phyloP scores from a whole-genome alignment of 164 flowering plant species.

The Dillenia suffruticosa region DNA sequence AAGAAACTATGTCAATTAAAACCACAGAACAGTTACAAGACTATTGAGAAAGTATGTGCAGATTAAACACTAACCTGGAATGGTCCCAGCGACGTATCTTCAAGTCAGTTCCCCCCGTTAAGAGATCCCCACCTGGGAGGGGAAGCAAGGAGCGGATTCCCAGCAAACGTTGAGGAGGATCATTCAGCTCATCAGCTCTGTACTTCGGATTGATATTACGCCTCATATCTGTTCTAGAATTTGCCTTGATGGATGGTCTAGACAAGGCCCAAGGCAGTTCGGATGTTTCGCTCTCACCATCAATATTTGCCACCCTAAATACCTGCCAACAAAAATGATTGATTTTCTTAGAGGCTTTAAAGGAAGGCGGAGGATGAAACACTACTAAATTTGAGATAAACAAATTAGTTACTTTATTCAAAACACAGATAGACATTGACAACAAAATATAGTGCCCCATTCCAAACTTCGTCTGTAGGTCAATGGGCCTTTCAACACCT shows the following conservation, averaged over 20 bases:
- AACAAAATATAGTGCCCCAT: too few relatives aligned
- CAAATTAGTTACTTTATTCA: too few relatives aligned
- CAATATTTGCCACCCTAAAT: conserved; percentile 57
- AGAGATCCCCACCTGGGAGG: conserved; percentile 90
- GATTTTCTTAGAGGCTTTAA: not conserved
- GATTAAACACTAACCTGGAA: conserved; percentile 46
- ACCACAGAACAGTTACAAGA: not conserved
- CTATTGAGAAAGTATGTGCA: not conserved
- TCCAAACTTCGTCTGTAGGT: too few relatives aligned
- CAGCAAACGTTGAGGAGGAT: conserved; percentile 74
- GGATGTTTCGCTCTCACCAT: conserved; percentile 48
- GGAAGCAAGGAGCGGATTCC: conserved; percentile 93
- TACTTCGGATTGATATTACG: conserved; percentile 58
- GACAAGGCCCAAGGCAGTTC: conserved; percentile 83
- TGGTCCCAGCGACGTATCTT: conserved; percentile 78
- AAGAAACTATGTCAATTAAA: conserved; percentile 1
- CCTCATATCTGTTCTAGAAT: conserved; percentile 49
- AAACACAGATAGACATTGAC: too few relatives aligned
- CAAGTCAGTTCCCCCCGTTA: conserved; percentile 55
- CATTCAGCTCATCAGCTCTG: conserved; percentile 81
- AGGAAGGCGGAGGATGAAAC: not conserved
- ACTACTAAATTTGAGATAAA: not conserved
- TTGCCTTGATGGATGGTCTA: conserved; percentile 54
- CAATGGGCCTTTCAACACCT: too few relatives aligned
- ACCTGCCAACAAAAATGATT: conserved; percentile 44